phyloP scores from a whole-genome alignment of 495 filamentous ascomycete genomes.

The Neurospora sp. region DNA sequence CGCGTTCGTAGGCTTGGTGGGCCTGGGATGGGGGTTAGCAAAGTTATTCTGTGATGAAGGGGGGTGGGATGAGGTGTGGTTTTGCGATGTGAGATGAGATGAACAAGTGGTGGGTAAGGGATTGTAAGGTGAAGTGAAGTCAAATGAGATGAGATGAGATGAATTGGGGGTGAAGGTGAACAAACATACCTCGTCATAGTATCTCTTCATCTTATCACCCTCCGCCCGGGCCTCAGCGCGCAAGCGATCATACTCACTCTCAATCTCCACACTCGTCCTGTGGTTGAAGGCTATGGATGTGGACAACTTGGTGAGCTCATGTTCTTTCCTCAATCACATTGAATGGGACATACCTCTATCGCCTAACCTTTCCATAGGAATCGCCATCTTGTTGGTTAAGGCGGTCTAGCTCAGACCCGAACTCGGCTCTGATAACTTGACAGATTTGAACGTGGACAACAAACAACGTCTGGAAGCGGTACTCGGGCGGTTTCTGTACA shows the following conservation, averaged over 20 bases:
- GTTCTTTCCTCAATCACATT: not conserved
- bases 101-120: not conserved
- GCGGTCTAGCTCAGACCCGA: not conserved
- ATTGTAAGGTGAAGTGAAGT: too few relatives aligned
- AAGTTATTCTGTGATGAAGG: too few relatives aligned
- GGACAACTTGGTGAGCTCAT: not conserved
- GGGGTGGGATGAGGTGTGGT: not conserved
- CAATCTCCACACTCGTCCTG: conserved; percentile 49
- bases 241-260: conserved; percentile 87
- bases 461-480: not conserved
- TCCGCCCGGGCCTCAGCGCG: conserved; percentile 74
- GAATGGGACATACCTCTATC: not conserved
- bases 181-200: conserved; percentile 54
- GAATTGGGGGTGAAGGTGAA: not conserved
- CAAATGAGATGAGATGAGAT: not conserved
- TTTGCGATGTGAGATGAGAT: not conserved
- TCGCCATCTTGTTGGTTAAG: not conserved
- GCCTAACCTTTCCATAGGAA: not conserved
- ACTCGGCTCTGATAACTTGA: not conserved
- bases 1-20: conserved; percentile 66
- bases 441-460: not conserved
- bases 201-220: conserved; percentile 60
- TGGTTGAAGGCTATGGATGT: conserved; percentile 67
- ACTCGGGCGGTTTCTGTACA: not conserved
- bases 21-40: conserved; percentile 33